Base-by-base conservation (phyloP, 345 rosid genomes). In the Sisymbrium irio region DNA sequence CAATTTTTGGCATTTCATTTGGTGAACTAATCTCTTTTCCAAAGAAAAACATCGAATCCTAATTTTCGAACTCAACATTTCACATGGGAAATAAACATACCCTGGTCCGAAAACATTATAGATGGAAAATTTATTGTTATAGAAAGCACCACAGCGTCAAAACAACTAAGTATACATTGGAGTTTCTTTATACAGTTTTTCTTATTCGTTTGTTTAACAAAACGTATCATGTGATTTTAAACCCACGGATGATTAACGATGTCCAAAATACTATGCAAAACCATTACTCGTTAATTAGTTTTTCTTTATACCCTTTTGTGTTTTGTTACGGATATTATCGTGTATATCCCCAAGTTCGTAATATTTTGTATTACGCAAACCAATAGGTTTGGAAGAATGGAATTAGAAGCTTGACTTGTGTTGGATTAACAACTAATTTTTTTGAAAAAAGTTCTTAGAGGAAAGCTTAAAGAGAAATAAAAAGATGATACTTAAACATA, bases 301-400 rank as follows among this genome's bases (percentile, higher is more conserved):
- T 64, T 18, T n/a, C n/a, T 32, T 27, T 12, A 22, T n/a, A 22
- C 3, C 25, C 3, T 22, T 22, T 22, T 22, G 25, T 22, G 25
- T 22, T 22, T 22, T 22, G 25, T 22, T 25, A 11, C 17, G 76
- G 62, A 62, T 51, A 40, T 72, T 39, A 62, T 39, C 61, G 44
- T 50, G 56, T 40, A 72, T 72, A 62, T 51, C 76, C 76, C 27
- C 51, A 62, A 17, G 53, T 50, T 72, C 15, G 6, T 71, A 47
- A 12, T 11, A 18, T 72, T 18, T 30, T 39, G 14, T 62, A 51
- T 19, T 12, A 30, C 19, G 59, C 36, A 32, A 42, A 62, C 69
- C 55, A 41, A 32, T 57, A 30, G 30, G 7, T 46, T 20, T 5
- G 22, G 25, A 22, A 22, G 25, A 3, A 22, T 22, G 25, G 2